Base-by-base conservation (phyloP, 208 protist species). In the Leishmania lainsoni region DNA sequence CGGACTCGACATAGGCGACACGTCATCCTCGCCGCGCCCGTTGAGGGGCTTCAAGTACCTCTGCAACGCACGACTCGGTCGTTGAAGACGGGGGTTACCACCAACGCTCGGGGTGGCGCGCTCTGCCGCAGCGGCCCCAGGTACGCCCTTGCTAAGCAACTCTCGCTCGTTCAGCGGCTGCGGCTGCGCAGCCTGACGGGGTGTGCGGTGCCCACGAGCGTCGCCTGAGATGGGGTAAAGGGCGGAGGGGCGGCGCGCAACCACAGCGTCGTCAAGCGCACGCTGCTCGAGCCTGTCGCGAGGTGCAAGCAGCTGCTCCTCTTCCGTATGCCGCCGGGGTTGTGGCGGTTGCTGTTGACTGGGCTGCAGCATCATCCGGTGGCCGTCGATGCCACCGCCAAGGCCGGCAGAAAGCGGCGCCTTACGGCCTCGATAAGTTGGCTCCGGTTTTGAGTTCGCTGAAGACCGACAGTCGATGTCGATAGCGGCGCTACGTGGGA, bases 11-110 rank as follows among this genome's bases (percentile, higher is more conserved):
- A 51, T 42, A 39, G 71, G 81, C 3, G 81, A 81, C 9, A 65
- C 0, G 26, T 59, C 71, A 51, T 79, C 66, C 29, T 85, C 81
- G 63, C 61, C 61, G 22, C 61, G 70, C 10, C 65, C 72, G n/a
- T n/a, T 65, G n/a, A 85, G 76, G 5, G 81, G 81, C 65, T 79
- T 85, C 78, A 85, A 59, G 45, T 81, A 76, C 45, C 72, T 61
- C 77, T 85, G 76, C n/a, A 61, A 73, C 17, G 70, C 78, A 26
- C 81, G 81, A 39, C 69, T 70, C 51, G 81, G 81, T 48, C 81
- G 81, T 45, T 85, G 81, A 42, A 79, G 63, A 10, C 76, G 72
- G 2, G 61, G 61, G 65, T 81, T 58, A 49, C 65, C 73, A 26
- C 59, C 76, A n/a, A 71, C 63, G n/a, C 72, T 61, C 22, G 76